Percentiles rank a stretch among this genome's conserved stretches.
phyloP scores from a whole-genome alignment of 192 early-diverging fungal species.

The Powellomyces hirtus region DNA sequence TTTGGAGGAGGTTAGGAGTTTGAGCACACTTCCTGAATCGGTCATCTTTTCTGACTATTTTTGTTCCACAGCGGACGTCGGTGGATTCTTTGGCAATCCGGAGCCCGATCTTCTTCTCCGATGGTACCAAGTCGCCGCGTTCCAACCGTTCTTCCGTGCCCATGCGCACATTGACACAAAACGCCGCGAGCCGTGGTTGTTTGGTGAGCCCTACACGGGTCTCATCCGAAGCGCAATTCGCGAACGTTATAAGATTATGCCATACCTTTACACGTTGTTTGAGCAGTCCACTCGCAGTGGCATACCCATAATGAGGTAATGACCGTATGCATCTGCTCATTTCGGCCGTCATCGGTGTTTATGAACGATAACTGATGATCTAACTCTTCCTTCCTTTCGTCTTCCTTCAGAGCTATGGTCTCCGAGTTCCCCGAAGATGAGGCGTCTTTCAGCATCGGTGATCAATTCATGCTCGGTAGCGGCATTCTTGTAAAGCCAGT shows the following conservation, averaged over 20 bases:
- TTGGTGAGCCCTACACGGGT: constrained; percentile 79
- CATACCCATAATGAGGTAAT: constrained; percentile 69
- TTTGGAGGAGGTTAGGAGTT: constrained; percentile 74
- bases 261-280: constrained; percentile 92
- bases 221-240: constrained; percentile 78
- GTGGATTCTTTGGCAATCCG: constrained; percentile 97
- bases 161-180: constrained; percentile 98
- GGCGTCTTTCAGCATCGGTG: constrained; percentile 73
- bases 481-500: constrained; percentile 75
- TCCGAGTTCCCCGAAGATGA: constrained; percentile 82
- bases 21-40: background rate
- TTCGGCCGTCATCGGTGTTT: background rate
- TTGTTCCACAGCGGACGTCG: constrained; percentile 74
- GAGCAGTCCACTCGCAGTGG: constrained; percentile 72
- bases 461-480: constrained; percentile 88
- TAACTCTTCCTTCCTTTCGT: background rate
- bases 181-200: constrained; percentile 94
- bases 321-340: background rate
- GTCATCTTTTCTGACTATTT: background rate
- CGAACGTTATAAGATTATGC: constrained; percentile 82
- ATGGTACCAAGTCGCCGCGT: constrained; percentile 97
- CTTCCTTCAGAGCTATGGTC: constrained; percentile 73
- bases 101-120: constrained; percentile 81
- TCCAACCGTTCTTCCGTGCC: constrained; percentile 96
- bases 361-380: background rate